A percentile compares a stretch with the other conserved stretches of the same genome.
Evolutionary conservation across 83 land plant species (phyloP).

Genomic region (Picea mariana): DNA sequence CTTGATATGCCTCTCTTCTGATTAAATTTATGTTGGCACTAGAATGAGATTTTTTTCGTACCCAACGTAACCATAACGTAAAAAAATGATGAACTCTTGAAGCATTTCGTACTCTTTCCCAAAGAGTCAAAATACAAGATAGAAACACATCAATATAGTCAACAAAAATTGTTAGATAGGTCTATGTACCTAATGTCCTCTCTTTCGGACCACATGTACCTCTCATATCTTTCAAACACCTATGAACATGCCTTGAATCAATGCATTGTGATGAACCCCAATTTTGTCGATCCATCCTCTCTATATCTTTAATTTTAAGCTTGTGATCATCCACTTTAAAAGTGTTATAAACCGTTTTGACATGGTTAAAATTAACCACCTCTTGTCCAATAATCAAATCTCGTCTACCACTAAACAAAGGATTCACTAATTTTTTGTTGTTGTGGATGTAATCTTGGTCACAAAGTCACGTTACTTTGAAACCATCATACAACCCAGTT

Average conservation of each 20-base stretch:
- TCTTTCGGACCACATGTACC: background rate
- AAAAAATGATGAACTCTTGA: background rate
- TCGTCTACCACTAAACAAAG: too few species aligned
- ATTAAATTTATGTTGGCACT: background rate
- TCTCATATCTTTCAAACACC: background rate
- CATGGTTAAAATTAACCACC: background rate
- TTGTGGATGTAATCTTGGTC: background rate
- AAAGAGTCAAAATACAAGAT: background rate
- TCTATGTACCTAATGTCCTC: background rate
- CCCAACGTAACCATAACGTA: background rate
- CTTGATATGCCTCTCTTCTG: background rate
- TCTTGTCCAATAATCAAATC: background rate
- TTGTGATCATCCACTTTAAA: background rate
- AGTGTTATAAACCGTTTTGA: too few species aligned
- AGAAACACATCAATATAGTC: background rate
- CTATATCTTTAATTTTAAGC: background rate
- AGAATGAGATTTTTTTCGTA: background rate
- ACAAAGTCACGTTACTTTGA: background rate
- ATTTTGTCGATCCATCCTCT: background rate
- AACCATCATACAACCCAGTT: background rate
- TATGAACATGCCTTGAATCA: background rate
- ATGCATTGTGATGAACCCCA: background rate
- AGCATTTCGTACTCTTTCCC: background rate
- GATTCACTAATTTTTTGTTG: too few species aligned
- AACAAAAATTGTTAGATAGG: background rate